Conservation (phyloP, 2,329 filamentous ascomycete genomes). For the Fonsecaea erecta region DNA sequence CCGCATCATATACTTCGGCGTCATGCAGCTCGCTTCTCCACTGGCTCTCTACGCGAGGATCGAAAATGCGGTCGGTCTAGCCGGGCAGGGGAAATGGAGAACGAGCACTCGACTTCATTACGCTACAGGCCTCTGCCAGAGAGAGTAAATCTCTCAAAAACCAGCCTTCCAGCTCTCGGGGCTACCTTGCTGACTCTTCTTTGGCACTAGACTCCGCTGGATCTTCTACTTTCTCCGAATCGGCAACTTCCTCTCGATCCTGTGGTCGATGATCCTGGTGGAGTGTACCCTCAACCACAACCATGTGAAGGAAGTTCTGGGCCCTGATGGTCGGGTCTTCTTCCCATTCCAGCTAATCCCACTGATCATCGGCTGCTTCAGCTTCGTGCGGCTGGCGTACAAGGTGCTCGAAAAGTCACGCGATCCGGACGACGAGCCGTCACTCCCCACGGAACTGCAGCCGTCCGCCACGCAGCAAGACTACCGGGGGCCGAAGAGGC, state of each 20-base stretch:
- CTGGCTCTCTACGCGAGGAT: slow-evolving; percentile 11
- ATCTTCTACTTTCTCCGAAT: slow-evolving; percentile 21
- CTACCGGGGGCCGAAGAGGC: slow-evolving; percentile 11
- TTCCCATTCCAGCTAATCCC: slow-evolving; percentile 28
- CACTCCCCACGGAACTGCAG: slow-evolving; percentile 10
- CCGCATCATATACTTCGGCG: slow-evolving; percentile 20
- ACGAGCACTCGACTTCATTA: slow-evolving; percentile 28
- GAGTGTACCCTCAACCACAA: slow-evolving; percentile 27
- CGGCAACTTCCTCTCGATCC: slow-evolving; percentile 22
- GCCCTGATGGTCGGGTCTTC: slow-evolving; percentile 21
- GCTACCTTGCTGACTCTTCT: neutral
- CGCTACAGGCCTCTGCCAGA: slow-evolving; percentile 23
- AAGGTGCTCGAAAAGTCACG: slow-evolving; percentile 26
- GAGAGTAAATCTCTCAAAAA: slow-evolving; percentile 14
- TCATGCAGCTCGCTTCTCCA: slow-evolving; percentile 17
- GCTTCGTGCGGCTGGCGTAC: slow-evolving; percentile 23
- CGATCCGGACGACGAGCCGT: slow-evolving; percentile 28
- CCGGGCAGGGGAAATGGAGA: slow-evolving; percentile 15
- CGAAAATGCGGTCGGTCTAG: slow-evolving; percentile 10
- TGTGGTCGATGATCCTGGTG: slow-evolving; percentile 24
- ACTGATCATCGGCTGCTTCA: slow-evolving; percentile 28
- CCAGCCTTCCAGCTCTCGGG: neutral
- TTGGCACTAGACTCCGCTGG: slow-evolving; percentile 20
- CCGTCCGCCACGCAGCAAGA: slow-evolving; percentile 7
- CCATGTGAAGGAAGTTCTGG: slow-evolving; percentile 26